Evolutionary conservation across 495 filamentous ascomycete species (phyloP).

Genomic region (Aspergillus steynii): DNA sequence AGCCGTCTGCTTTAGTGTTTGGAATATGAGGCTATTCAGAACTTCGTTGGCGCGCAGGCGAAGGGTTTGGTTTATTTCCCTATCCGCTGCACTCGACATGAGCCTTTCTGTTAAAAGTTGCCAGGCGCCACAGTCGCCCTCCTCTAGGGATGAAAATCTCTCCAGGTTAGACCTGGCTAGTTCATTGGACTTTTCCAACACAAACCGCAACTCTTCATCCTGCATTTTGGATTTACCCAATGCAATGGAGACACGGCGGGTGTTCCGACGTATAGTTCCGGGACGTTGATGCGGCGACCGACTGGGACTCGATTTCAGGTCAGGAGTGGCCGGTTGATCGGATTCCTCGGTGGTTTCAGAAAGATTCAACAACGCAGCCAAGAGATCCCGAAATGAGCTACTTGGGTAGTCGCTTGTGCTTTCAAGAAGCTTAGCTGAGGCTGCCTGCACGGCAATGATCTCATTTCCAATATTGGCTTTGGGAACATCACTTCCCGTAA

Average conservation of each 20-base stretch:
- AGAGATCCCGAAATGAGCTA: constrained; percentile 72
- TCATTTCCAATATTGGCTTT: constrained; percentile 69
- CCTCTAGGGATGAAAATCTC: constrained; percentile 62
- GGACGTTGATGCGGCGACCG: constrained; percentile 29
- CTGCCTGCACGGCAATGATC: constrained; percentile 84
- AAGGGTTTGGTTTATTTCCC: constrained; percentile 55
- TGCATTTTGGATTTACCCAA: constrained; percentile 45
- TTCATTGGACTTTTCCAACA: constrained; percentile 78
- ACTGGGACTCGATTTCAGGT: constrained; percentile 20
- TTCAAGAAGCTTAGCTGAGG: constrained; percentile 82
- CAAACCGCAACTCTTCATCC: constrained; percentile 60
- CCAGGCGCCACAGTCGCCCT: constrained; percentile 72
- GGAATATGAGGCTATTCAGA: constrained; percentile 69
- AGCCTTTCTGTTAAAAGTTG: constrained; percentile 66
- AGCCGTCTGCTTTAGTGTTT: constrained; percentile 39
- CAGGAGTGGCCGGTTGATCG: constrained; percentile 26
- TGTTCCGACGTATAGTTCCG: constrained; percentile 52
- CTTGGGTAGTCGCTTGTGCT: constrained; percentile 87
- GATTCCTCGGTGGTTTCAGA: constrained; percentile 45
- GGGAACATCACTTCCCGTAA: constrained; percentile 46
- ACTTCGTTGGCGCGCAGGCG: constrained; percentile 72
- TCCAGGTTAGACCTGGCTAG: constrained; percentile 76
- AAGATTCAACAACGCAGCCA: constrained; percentile 70
- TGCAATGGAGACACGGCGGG: constrained; percentile 57
- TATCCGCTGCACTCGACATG: constrained; percentile 60